Base-by-base conservation (phyloP, 768 basidiomycete genomes). In the Megacollybia marginata region DNA sequence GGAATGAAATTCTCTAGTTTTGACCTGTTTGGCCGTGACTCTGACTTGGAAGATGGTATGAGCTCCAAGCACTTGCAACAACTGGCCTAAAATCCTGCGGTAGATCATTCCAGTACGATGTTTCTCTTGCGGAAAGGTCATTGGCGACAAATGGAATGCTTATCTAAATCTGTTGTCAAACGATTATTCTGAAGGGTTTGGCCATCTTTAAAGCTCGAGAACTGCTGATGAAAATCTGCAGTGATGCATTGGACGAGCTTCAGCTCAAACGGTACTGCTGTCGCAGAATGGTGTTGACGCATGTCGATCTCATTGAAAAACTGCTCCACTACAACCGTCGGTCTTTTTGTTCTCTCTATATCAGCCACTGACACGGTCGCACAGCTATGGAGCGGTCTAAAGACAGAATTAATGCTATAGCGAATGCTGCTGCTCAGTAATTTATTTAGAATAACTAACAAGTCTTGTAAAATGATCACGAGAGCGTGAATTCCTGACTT, bases 261-360 rank as follows among this genome's bases (percentile, higher is more conserved):
- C 88, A 93, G 56, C 69, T 98, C 42, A 94, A 91, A 66, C 72
- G 95, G 49, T 98, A 98, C 62, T 98, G 95, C 68, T 97, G 95
- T 68, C 78, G 94, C 43, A 80, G 95, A 44, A 98, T 97, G 95
- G 90, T 98, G 5, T 71, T 97, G 48, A 97, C 95, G 0, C 95
- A 98, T 64, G 95, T 97, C 49, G 95, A 97, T 68, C 75, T 97
- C 54, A 97, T 97, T 57, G 95, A 97, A 69, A 97, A 97, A 68
- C 76, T 97, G 15, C 72, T 98, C 19, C 92, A 95, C 59, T 98
- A 95, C 65, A 95, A 94, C 66, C 92, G 93, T 96, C 47, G 57
- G 87, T 40, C 23, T 48, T 47, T 18, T 42, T 35, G n/a, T 18
- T 23, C 46, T 35, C 32, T n/a, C 35, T 47, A 28, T 48, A 46